Percentiles rank a stretch among this genome's conserved stretches.
phyloP scores from a whole-genome alignment of 164 flowering plant genomes.

The Amborella trichopoda region DNA sequence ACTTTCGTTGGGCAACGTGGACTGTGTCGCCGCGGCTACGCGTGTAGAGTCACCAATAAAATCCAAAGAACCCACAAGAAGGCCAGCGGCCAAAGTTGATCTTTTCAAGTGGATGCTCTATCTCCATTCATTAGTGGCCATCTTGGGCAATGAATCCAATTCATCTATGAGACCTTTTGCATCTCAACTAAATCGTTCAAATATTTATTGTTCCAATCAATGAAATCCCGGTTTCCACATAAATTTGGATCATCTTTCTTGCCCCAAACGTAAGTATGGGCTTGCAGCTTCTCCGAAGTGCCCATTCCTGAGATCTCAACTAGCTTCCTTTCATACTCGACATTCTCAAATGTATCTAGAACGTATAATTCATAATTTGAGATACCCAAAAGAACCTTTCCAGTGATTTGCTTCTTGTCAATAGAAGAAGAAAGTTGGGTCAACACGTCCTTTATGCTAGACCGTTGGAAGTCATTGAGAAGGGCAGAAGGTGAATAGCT shows the following conservation, averaged over 20 bases:
- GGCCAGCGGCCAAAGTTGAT: no score
- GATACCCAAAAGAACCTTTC: constrained; percentile 60
- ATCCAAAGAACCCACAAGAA: no score
- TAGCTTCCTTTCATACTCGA: constrained; percentile 52
- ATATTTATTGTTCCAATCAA: constrained; percentile 68
- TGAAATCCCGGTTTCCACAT: constrained; percentile 79
- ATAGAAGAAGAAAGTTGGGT: constrained; percentile 89
- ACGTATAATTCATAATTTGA: constrained; percentile 55
- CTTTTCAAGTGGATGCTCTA: no score
- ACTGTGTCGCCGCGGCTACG: no score
- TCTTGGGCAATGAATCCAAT: constrained; percentile 51
- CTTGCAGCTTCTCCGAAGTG: constrained; percentile 29
- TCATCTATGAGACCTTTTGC: constrained; percentile 52
- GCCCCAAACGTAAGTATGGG: constrained; percentile 63
- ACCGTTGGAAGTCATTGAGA: constrained; percentile 59
- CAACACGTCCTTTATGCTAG: constrained; percentile 76
- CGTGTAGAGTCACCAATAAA: no score
- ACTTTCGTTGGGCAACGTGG: no score
- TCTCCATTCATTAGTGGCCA: constrained; percentile 44
- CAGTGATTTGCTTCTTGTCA: constrained; percentile 40
- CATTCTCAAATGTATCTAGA: constrained; percentile 73
- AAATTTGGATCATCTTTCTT: constrained; percentile 56
- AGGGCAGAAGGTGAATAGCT: constrained; percentile 45
- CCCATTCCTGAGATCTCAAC: constrained; percentile 49
- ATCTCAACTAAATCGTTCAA: constrained; percentile 54